phyloP scores from a whole-genome alignment of 305 asterid genomes.

The Caryopteris hybrid region DNA sequence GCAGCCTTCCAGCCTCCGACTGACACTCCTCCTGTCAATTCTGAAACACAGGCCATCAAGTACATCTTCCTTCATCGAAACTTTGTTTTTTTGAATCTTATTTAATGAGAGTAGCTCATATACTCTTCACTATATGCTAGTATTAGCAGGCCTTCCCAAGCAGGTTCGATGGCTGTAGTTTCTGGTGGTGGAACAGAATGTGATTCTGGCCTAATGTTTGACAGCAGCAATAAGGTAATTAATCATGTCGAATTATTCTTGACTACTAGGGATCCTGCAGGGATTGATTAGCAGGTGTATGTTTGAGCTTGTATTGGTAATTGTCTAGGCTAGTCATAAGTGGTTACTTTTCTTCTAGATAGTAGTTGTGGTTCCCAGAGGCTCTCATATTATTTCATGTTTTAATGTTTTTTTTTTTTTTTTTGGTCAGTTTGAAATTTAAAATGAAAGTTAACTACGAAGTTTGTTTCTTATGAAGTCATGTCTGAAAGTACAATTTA shows the following conservation, averaged over 20 bases:
- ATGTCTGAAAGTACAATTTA: neutral
- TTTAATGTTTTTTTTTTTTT: neutral
- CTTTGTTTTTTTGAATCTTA: conserved; percentile 1
- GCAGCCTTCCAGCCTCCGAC: conserved; percentile 59
- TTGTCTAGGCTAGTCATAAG: conserved; percentile 7
- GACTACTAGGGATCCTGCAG: conserved; percentile 41
- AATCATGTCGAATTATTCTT: conserved; percentile 33
- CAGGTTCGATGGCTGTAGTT: conserved; percentile 35
- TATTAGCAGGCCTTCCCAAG: conserved; percentile 48
- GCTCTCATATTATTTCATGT: neutral
- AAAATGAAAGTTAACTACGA: neutral
- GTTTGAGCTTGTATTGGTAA: conserved; percentile 8
- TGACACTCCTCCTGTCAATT: conserved; percentile 60
- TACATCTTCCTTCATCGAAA: conserved; percentile 26
- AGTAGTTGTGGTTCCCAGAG: neutral
- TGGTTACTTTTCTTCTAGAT: neutral
- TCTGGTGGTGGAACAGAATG: conserved; percentile 45
- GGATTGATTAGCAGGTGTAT: conserved; percentile 44
- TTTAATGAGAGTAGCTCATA: conserved; percentile 6
- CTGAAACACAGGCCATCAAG: conserved; percentile 54
- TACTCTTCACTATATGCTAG: conserved; percentile 18
- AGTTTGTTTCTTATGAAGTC: neutral
- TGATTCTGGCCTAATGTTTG: conserved; percentile 41
- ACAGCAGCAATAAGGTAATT: conserved; percentile 54
- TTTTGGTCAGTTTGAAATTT: conserved; percentile 8